A percentile compares a stretch with the other conserved stretches of the same genome.
Conservation (phyloP, 1,284 basidiomycete genomes). For the Tausonia pullulans region DNA sequence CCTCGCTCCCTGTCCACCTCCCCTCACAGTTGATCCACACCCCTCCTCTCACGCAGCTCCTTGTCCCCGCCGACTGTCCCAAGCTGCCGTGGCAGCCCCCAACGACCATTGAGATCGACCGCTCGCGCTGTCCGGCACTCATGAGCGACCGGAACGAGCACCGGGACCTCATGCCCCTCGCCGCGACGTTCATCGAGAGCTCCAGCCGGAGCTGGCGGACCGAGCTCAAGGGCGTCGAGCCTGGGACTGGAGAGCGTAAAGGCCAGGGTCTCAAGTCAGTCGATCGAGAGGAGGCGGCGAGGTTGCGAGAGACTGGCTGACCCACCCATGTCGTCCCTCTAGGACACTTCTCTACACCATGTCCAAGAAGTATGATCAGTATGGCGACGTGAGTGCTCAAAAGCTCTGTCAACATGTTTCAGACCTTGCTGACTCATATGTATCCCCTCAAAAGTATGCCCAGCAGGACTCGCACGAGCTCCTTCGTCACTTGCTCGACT, state of each 20-base stretch:
- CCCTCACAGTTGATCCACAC: slow-evolving; percentile 14
- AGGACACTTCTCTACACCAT: slow-evolving; percentile 54
- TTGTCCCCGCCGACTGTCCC: slow-evolving; percentile 7
- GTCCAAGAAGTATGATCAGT: slow-evolving; percentile 81
- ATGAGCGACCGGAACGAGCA: slow-evolving; percentile 16
- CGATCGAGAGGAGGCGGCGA: slow-evolving; percentile 6
- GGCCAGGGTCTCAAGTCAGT: slow-evolving; percentile 9
- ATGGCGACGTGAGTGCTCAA: slow-evolving; percentile 49
- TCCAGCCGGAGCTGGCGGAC: slow-evolving; percentile 14
- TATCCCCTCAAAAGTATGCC: not conserved
- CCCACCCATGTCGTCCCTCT: slow-evolving; percentile 2
- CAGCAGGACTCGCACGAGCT: slow-evolving; percentile 96
- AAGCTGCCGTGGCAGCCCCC: slow-evolving; percentile 5
- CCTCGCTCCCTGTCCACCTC: not conserved
- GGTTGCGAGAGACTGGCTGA: not conserved
- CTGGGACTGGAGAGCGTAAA: not conserved
- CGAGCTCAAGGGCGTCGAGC: slow-evolving; percentile 18
- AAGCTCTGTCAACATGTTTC: not conserved
- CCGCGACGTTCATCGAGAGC: slow-evolving; percentile 12
- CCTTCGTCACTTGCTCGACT: slow-evolving; percentile 74
- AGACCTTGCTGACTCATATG: not conserved
- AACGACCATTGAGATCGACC: slow-evolving; percentile 3
- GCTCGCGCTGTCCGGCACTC: slow-evolving; percentile 11
- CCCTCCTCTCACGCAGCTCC: slow-evolving; percentile 9
- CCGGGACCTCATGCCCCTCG: slow-evolving; percentile 15